Percentiles rank a stretch among this genome's conserved stretches.
Evolutionary conservation across 306 rosid species (phyloP).

Genomic region (Rosa multiflora): DNA sequence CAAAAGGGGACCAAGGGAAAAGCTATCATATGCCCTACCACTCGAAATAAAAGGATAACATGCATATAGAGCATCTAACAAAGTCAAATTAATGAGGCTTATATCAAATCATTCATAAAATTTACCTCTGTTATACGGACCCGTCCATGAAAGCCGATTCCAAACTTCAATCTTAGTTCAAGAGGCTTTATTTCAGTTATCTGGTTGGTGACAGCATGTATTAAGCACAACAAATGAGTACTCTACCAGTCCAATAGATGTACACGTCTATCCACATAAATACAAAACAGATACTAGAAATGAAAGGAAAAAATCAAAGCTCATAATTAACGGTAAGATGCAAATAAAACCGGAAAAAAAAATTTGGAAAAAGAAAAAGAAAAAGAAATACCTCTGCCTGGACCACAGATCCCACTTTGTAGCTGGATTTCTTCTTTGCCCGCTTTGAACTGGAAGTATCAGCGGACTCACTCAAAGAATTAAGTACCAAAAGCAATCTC

Average conservation of each 20-base stretch:
- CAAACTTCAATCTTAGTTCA: constrained; percentile 84
- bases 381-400: constrained; percentile 74
- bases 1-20: constrained; percentile 9
- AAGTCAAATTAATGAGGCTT: neutral
- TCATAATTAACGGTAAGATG: neutral
- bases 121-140: constrained; percentile 87
- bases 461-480: constrained; percentile 36
- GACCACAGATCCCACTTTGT: constrained; percentile 78
- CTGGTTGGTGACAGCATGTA: constrained; percentile 37
- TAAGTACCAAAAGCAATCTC: constrained; percentile 70
- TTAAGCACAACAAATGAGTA: constrained; percentile 24
- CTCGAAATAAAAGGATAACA: neutral
- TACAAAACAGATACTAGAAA: constrained; percentile 3
- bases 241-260: neutral
- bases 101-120: neutral
- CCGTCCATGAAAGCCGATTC: constrained; percentile 67
- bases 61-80: constrained; percentile 3
- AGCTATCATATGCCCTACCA: constrained; percentile 14
- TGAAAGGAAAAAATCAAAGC: constrained; percentile 8
- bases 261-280: neutral
- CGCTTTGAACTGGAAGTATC: constrained; percentile 71
- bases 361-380: neutral
- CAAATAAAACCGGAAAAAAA: neutral
- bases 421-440: constrained; percentile 64
- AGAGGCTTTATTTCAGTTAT: constrained; percentile 76